A percentile compares a stretch with the other conserved stretches of the same genome.
phyloP scores from a whole-genome alignment of 768 basidiomycete species.

The Amanita exitialis region DNA sequence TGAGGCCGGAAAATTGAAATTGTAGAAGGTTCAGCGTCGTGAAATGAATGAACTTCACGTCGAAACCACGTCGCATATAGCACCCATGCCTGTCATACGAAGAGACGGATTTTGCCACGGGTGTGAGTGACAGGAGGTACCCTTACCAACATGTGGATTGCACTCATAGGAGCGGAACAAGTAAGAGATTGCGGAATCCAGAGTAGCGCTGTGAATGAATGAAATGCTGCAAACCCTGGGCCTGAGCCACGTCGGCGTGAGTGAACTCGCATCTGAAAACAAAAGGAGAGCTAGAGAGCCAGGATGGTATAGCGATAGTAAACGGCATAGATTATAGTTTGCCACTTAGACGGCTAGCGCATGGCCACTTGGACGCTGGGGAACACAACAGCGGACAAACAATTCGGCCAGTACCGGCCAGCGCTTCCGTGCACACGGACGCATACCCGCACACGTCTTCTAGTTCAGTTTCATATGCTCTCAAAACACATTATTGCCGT shows the following conservation, averaged over 20 bases:
- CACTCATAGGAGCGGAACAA: neutral
- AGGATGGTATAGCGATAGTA: no score
- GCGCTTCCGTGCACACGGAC: no score
- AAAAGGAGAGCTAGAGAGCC: no score
- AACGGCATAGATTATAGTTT: no score
- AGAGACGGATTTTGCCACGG: neutral
- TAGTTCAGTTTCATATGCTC: conserved; percentile 36
- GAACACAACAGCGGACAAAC: conserved; percentile 1
- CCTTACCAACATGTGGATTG: neutral
- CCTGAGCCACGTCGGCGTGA: neutral
- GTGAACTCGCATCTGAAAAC: no score
- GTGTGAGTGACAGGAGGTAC: neutral
- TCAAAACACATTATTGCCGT: conserved; percentile 60
- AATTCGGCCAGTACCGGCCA: conserved; percentile 5
- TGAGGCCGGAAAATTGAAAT: neutral
- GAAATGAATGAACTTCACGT: neutral
- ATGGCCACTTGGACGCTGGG: no score
- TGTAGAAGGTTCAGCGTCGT: neutral
- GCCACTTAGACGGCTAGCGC: no score
- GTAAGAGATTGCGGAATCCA: neutral
- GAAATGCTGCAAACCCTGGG: neutral
- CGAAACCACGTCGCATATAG: neutral
- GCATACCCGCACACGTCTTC: neutral
- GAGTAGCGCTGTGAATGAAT: neutral
- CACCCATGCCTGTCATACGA: neutral